Base-by-base conservation (phyloP, 176 grass and related monocot species). In the Aegilops tauschii region DNA sequence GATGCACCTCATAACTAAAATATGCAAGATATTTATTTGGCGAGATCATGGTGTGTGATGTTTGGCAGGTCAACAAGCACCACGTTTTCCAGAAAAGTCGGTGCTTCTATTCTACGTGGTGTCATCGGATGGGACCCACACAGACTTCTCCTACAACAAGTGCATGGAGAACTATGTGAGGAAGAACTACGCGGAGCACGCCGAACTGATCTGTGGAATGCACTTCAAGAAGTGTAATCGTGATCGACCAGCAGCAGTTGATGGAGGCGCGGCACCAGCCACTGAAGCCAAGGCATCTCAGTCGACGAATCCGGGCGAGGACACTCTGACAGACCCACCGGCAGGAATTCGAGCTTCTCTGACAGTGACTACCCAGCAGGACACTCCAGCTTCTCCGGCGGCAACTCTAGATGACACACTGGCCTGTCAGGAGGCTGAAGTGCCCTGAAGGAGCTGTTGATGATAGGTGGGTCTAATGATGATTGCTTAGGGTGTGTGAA, bases 71-170 rank as follows among this genome's bases (percentile, higher is more conserved):
- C 13, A 67, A 91, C 79, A 94, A 87, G 63, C 93, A 98, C 35
- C 70, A 85, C 5, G 28, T 35, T 8, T 93, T 74, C 66, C 69
- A 86, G 82, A 86, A 83, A 9, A 89, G 82, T 28, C 77, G 92
- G n/a, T 97, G 95, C 68, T 86, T 97, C 37, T 97, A 70, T 86
- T 97, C 37, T 97, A 70, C 34, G 89, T 89, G 34, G 88, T 97
- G 21, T 95, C 89, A 12, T 82, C 78, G 9, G 95, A 97, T 84
- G 92, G 95, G 5, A 71, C 95, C 5, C 50, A 77, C 1, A 25
- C 77, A 5, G 95, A 97, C 61, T 97, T 97, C 87, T 97, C 95
- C 36, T 97, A 95, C 73, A 54, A 70, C 4, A 97, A 97, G 86
- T 97, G 95, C 90, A 58, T 97, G 82, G 79, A 87, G 9, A 95